Conservation (phyloP, 1,139 yeast genomes). For the Suhomyces anneliseae region DNA sequence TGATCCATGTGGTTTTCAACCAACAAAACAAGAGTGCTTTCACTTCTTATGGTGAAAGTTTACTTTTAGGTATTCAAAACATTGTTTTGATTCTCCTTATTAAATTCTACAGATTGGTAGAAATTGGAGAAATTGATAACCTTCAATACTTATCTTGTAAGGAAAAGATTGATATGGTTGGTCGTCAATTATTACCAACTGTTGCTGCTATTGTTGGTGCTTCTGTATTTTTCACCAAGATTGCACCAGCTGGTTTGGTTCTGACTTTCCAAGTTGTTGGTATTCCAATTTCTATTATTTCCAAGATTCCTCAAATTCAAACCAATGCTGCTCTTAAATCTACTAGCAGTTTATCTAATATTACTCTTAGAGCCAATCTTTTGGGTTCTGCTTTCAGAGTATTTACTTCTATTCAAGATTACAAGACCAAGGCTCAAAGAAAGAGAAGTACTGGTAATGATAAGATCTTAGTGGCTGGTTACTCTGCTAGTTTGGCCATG, state of each 20-base stretch:
- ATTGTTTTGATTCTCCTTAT: constrained; percentile 38
- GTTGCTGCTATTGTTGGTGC: constrained; percentile 29
- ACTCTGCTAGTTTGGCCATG: constrained; percentile 22
- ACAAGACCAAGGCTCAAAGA: constrained; percentile 10
- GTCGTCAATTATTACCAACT: constrained; percentile 16
- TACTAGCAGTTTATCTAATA: constrained; percentile 54
- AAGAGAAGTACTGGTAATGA: constrained; percentile 13
- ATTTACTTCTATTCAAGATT: constrained; percentile 50
- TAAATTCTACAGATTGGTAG: constrained; percentile 35
- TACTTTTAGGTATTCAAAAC: constrained; percentile 44
- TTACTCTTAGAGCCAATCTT: constrained; percentile 56
- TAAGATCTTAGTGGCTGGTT: constrained; percentile 26
- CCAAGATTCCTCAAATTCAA: constrained; percentile 58
- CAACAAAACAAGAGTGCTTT: constrained; percentile 37
- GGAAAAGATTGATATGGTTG: constrained; percentile 17
- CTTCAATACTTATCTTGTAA: constrained; percentile 8
- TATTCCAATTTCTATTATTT: constrained; percentile 53
- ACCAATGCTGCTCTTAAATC: constrained; percentile 48
- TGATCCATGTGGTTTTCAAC: constrained; percentile 45
- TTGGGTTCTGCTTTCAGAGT: constrained; percentile 57
- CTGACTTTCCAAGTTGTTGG: constrained; percentile 47
- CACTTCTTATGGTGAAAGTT: constrained; percentile 44
- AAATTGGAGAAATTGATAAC: constrained; percentile 20
- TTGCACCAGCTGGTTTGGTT: constrained; percentile 34
- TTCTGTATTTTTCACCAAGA: constrained; percentile 29